These are phyloP conservation scores for Dillenia turbinata DNA, from an alignment of 164 flowering plant species.

Conservation along the genomic window DNA sequence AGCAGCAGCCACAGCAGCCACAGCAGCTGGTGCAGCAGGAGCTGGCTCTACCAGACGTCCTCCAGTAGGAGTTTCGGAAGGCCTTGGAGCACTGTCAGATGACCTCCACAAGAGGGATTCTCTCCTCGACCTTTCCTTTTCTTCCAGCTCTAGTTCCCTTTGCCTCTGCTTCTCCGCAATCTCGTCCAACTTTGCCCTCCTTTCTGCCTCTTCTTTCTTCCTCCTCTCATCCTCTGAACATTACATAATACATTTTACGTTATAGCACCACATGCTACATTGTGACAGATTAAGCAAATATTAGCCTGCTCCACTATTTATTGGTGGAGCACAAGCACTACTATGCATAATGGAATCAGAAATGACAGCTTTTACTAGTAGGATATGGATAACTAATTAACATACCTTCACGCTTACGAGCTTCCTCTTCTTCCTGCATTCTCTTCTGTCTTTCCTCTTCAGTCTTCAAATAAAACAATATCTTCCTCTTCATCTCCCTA, in stretches of 20 bases:
- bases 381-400: too few relatives aligned
- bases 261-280: too few relatives aligned
- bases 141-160: slow-evolving; percentile 71
- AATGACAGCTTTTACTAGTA: too few relatives aligned
- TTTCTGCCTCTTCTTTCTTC: slow-evolving; percentile 77
- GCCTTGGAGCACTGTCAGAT: slow-evolving; percentile 23
- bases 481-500: slow-evolving; percentile 62
- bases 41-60: slow-evolving; percentile 24
- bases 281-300: too few relatives aligned
- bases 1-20: slow-evolving; percentile 26
- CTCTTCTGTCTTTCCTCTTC: slow-evolving; percentile 72
- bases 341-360: too few relatives aligned
- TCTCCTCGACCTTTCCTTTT: slow-evolving; percentile 50
- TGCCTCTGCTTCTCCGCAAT: slow-evolving; percentile 85
- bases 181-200: slow-evolving; percentile 70
- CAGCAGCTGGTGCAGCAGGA: not conserved
- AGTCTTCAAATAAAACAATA: slow-evolving; percentile 40
- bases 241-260: too few relatives aligned
- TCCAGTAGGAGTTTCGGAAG: slow-evolving; percentile 24
- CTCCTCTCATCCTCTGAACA: slow-evolving; percentile 73
- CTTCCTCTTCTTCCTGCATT: slow-evolving; percentile 76
- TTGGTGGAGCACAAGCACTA: too few relatives aligned
- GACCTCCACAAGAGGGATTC: slow-evolving; percentile 47
- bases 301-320: too few relatives aligned
- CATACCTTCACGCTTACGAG: slow-evolving; percentile 77